A percentile compares a stretch with the other conserved stretches of the same genome.
Conservation (phyloP, 495 filamentous ascomycete species). For the Penicillium desertorum region DNA sequence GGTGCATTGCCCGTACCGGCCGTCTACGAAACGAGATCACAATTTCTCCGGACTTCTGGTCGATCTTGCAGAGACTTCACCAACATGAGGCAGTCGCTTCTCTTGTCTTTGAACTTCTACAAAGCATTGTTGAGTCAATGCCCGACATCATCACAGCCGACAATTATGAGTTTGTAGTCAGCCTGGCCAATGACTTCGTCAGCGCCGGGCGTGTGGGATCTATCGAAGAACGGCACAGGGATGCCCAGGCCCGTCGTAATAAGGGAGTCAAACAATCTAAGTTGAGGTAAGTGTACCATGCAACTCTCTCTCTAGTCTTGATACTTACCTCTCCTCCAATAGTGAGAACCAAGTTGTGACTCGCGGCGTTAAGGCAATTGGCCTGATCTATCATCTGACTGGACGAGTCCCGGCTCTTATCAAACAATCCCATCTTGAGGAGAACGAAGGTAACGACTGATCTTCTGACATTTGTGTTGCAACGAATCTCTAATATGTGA, state of each 20-base stretch:
- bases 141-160: conserved; percentile 84
- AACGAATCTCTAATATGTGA: conserved; percentile 15
- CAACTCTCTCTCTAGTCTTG: background rate
- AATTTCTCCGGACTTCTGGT: conserved; percentile 97
- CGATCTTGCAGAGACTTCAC: conserved; percentile 76
- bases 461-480: background rate
- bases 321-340: conserved; percentile 14
- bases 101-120: conserved; percentile 79
- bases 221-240: conserved; percentile 74
- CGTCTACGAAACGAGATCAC: conserved; percentile 87
- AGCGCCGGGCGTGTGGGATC: conserved; percentile 80
- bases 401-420: conserved; percentile 80
- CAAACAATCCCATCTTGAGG: conserved; percentile 88
- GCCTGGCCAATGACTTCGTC: conserved; percentile 86
- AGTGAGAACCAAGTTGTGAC: conserved; percentile 74
- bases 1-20: conserved; percentile 73
- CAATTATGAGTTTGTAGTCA: conserved; percentile 86
- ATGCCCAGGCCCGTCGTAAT: conserved; percentile 50
- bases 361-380: conserved; percentile 76
- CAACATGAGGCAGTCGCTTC: conserved; percentile 64
- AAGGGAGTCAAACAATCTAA: conserved; percentile 58
- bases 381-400: conserved; percentile 76
- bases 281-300: conserved; percentile 51
- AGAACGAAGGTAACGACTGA: conserved; percentile 64
- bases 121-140: conserved; percentile 62